These are phyloP conservation scores for Leccinum longicurvipes DNA, from an alignment of 768 basidiomycete genomes.

Conservation along the genomic window DNA sequence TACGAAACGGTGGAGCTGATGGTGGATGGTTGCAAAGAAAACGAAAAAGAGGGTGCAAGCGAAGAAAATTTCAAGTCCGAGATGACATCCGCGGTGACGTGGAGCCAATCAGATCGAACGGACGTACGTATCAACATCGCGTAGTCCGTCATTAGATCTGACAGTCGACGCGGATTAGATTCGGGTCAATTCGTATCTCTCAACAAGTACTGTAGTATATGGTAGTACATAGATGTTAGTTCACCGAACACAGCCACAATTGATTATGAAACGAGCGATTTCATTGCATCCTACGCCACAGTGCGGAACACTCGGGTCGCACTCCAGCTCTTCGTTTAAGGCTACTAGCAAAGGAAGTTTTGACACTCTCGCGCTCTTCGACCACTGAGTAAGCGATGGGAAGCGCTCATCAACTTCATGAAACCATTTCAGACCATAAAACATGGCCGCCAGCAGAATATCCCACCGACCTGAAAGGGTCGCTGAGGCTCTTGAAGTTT, in stretches of 20 bases:
- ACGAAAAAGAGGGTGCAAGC: conserved; percentile 21
- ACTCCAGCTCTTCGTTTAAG: too few relatives aligned
- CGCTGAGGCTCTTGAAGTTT: background rate
- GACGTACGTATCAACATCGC: background rate
- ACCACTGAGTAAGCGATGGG: conserved; percentile 9
- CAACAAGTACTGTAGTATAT: background rate
- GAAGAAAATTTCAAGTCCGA: conserved; percentile 20
- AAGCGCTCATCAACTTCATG: background rate
- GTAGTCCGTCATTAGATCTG: background rate
- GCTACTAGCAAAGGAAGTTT: too few relatives aligned
- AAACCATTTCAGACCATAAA: background rate
- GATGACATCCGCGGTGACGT: conserved; percentile 7
- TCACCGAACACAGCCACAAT: too few relatives aligned
- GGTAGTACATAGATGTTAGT: too few relatives aligned
- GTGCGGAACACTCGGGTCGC: too few relatives aligned
- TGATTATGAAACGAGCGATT: too few relatives aligned
- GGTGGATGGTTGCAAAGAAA: background rate
- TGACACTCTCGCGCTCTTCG: too few relatives aligned
- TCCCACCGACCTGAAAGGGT: background rate
- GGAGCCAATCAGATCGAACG: conserved; percentile 11
- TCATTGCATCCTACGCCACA: too few relatives aligned
- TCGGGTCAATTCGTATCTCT: background rate
- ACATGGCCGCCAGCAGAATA: conserved; percentile 1
- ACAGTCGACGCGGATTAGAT: background rate
- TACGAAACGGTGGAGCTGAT: conserved; percentile 1